phyloP scores from a whole-genome alignment of 495 filamentous ascomycete species.

The Neurospora pannonica region DNA sequence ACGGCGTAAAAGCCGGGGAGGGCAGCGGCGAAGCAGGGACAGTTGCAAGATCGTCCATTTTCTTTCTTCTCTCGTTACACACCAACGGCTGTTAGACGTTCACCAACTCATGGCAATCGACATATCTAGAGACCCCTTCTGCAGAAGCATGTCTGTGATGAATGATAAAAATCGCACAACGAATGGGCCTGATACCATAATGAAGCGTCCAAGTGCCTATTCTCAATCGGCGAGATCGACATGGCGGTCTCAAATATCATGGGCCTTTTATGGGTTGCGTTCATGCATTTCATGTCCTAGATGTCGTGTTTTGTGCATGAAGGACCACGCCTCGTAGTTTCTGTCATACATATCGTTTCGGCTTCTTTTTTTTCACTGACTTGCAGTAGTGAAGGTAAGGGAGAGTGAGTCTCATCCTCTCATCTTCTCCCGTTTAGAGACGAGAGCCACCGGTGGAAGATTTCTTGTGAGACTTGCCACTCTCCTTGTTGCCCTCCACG shows the following conservation, averaged over 20 bases:
- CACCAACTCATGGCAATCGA: background rate
- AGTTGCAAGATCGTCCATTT: background rate
- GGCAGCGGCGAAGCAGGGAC: background rate
- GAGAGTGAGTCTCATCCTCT: background rate
- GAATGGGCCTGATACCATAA: background rate
- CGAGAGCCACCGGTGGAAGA: background rate
- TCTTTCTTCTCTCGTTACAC: background rate
- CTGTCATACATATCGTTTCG: background rate
- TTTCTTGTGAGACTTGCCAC: background rate
- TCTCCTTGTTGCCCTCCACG: constrained; percentile 15
- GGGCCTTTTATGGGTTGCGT: background rate
- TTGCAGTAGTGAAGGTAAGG: background rate
- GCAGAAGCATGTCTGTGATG: background rate
- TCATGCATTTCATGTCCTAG: background rate
- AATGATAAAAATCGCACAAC: background rate
- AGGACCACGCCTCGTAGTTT: background rate
- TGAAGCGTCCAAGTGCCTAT: background rate
- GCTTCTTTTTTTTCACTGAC: background rate
- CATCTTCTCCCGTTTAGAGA: background rate
- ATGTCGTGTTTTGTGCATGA: background rate
- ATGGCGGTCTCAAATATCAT: background rate
- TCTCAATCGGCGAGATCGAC: background rate
- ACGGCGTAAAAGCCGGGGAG: background rate
- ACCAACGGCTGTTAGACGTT: background rate
- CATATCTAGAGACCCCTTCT: background rate